Base-by-base conservation (phyloP, 495 filamentous ascomycete genomes). In the Poronia punctata region DNA sequence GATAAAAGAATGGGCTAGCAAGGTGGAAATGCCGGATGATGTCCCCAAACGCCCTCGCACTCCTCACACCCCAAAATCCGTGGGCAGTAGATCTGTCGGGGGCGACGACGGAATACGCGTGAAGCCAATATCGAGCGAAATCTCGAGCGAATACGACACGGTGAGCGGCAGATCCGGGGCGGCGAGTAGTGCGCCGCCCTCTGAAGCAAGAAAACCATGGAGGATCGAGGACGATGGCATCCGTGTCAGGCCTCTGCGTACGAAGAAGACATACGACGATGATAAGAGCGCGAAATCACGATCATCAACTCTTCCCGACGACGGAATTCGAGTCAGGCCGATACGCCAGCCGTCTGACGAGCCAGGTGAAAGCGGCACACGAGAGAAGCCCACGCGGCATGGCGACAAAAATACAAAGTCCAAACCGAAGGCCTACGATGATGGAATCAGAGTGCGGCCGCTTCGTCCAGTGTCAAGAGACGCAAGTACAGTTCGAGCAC, bases 1-100 rank as follows among this genome's bases (percentile, higher is more conserved):
- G 46, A 66, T 77, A 16, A 59, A 67, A 39, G 70, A 75, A 27
- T 77, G 74, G 74, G 70, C 65, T 0, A 61, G 47, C 31, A 57
- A 57, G 35, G 65, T 71, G 5, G 69, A 70, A 35, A 27, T 61
- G 0, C 59, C 62, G 2, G 59, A 64, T 14, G 43, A 60, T 5
- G 38, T 37, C 7, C 49, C 38, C 4, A 50, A 48, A 17, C 46
- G 19, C 12, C 30, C 34, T 14, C 41, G 28, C 2, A 26, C 33
- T 38, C 21, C 49, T 22, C 35, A 18, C 10, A 19, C 10, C 6
- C 19, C 41, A 5, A 17, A 3, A 24, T 33, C 42, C 15, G 21
- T 21, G 20, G 26, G 27, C 15, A 31, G 16, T 23, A 47, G 24
- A 8, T 52, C 51, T n/a, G 35, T 35, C 2, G 42, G 43, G 7